Percentiles rank a stretch among this genome's conserved stretches.
Evolutionary conservation across 1,284 basidiomycete genomes (phyloP).

Genomic region (Apiotrichum gamsii): DNA sequence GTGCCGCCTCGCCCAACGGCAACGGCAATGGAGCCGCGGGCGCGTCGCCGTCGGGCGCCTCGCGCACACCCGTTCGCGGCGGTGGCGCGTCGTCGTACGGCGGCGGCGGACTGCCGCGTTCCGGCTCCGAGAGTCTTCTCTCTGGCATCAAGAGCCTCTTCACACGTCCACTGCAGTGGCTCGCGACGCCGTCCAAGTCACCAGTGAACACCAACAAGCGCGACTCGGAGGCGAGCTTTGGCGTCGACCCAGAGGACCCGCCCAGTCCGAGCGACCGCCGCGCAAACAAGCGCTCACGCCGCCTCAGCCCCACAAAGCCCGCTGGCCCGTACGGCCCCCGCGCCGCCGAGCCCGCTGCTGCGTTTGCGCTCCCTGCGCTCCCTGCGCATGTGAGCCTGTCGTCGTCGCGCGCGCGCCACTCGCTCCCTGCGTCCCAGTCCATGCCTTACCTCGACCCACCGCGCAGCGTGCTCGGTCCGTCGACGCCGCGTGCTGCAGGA

Average conservation of each 20-base stretch:
- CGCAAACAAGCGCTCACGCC: slow-evolving; percentile 22
- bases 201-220: slow-evolving; percentile 12
- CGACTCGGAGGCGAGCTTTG: slow-evolving; percentile 22
- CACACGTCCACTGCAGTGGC: slow-evolving; percentile 32
- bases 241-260: slow-evolving; percentile 30
- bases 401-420: background rate
- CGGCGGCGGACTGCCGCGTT: slow-evolving; percentile 10
- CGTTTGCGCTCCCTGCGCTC: slow-evolving; percentile 32
- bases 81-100: background rate
- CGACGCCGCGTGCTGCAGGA: slow-evolving; percentile 17
- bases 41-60: background rate
- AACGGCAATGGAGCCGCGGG: background rate
- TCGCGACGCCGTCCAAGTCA: slow-evolving; percentile 23
- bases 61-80: background rate
- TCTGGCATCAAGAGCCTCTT: slow-evolving; percentile 30
- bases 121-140: slow-evolving; percentile 27
- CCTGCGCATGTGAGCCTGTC: slow-evolving; percentile 25
- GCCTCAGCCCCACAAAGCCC: slow-evolving; percentile 12
- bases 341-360: background rate
- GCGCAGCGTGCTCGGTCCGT: slow-evolving; percentile 16
- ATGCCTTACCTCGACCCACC: slow-evolving; percentile 38
- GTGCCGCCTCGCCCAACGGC: background rate
- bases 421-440: slow-evolving; percentile 2
- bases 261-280: slow-evolving; percentile 24
- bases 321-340: slow-evolving; percentile 8